A percentile compares a stretch with the other conserved stretches of the same genome.
These are phyloP conservation scores for Calonectria honghensis DNA, from an alignment of 2,329 filamentous ascomycete genomes.

Conservation along the genomic window DNA sequence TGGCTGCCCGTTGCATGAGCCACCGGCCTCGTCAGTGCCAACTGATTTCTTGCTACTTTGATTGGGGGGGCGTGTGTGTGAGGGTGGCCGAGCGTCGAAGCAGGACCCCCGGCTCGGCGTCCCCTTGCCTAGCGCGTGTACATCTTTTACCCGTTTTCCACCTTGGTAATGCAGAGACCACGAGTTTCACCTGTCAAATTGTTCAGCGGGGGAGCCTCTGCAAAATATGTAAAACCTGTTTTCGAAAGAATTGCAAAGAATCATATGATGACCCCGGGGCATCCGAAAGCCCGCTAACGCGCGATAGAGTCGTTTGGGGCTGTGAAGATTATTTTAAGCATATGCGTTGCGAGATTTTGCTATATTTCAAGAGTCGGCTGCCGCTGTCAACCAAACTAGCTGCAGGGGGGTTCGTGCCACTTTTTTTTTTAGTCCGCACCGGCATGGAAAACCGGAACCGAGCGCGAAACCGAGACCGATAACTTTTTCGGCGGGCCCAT, in stretches of 20 bases:
- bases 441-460: slow-evolving; percentile 36
- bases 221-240: slow-evolving; percentile 18
- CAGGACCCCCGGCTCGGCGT: neutral
- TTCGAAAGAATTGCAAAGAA: too few relatives aligned
- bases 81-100: neutral
- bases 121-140: slow-evolving; percentile 5
- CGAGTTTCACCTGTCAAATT: neutral
- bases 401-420: neutral
- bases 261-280: neutral
- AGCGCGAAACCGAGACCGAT: slow-evolving; percentile 37
- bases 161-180: neutral
- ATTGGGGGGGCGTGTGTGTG: neutral
- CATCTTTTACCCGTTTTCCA: neutral
- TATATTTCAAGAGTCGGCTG: neutral
- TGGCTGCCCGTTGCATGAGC: neutral
- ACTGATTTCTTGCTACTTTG: neutral
- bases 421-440: neutral
- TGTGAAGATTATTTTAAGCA: slow-evolving; percentile 30
- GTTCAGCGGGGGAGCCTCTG: neutral
- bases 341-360: slow-evolving; percentile 4
- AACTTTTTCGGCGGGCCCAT: neutral
- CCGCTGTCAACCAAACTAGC: neutral
- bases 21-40: slow-evolving; percentile 24
- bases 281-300: neutral
- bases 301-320: neutral